These are phyloP conservation scores for Saccharomycopsis schoenii DNA, from an alignment of 805 yeast species.

Conservation along the genomic window DNA sequence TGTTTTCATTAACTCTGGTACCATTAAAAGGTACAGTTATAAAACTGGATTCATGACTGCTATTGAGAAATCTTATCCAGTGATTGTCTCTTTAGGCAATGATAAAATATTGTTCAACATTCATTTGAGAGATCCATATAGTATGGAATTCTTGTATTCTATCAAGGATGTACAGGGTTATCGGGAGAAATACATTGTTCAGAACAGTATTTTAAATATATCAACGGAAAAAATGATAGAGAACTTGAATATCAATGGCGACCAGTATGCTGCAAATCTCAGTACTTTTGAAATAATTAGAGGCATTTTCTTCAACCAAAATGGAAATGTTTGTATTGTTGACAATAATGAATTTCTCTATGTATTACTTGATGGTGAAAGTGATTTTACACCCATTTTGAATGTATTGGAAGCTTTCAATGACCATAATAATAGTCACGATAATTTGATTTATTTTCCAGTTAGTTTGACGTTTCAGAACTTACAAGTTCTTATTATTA, in stretches of 20 bases:
- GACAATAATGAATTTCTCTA: conserved; percentile 12
- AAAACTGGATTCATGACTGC: conserved; percentile 8
- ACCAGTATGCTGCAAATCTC: neutral
- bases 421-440: conserved; percentile 7
- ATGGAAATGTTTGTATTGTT: conserved; percentile 10
- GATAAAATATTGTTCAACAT: conserved; percentile 7
- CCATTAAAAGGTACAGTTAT: conserved; percentile 1
- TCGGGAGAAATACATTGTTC: neutral
- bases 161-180: neutral
- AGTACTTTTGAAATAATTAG: conserved; percentile 3
- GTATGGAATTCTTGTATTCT: conserved; percentile 4
- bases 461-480: conserved; percentile 1
- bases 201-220: neutral
- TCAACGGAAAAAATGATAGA: neutral
- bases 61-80: conserved; percentile 12
- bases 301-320: conserved; percentile 13
- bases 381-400: conserved; percentile 7
- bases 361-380: neutral
- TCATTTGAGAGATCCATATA: conserved; percentile 5
- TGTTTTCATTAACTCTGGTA: conserved; percentile 10
- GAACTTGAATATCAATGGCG: neutral
- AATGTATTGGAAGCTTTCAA: conserved; percentile 15
- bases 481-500: conserved; percentile 12
- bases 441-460: conserved; percentile 15
- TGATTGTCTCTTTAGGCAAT: conserved; percentile 9